A percentile compares a stretch with the other conserved stretches of the same genome.
Conservation (phyloP, 768 basidiomycete species). For the Inosperma sp. region DNA sequence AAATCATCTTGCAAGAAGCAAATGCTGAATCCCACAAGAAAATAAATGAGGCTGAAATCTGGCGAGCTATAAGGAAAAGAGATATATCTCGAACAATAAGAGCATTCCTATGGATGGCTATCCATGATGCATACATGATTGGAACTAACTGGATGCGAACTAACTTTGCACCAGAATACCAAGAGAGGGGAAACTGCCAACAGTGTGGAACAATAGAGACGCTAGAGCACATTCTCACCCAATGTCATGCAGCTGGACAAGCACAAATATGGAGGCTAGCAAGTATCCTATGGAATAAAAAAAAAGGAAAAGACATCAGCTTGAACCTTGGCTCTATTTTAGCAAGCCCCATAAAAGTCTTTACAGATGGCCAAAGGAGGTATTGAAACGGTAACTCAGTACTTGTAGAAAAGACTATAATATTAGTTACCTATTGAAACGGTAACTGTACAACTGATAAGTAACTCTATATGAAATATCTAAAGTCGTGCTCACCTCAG, state of each 20-base stretch:
- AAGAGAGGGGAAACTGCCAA: conserved; percentile 13
- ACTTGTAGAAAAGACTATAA: no score
- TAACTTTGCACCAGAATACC: conserved; percentile 4
- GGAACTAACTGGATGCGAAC: conserved; percentile 26
- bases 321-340: conserved; percentile 1
- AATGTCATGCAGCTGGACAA: conserved; percentile 24
- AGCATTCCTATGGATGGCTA: conserved; percentile 19
- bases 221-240: conserved; percentile 28
- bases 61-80: conserved; percentile 6
- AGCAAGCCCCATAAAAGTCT: not conserved
- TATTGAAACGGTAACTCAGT: no score
- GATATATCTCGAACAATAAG: conserved; percentile 7
- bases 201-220: conserved; percentile 20
- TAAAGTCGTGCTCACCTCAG: no score
- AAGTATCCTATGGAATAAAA: not conserved
- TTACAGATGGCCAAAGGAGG: not conserved
- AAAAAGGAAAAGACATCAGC: not conserved
- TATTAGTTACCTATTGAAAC: no score
- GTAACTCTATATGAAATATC: no score
- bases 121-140: conserved; percentile 20
- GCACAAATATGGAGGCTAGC: conserved; percentile 6
- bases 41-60: conserved; percentile 8
- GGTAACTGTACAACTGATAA: no score
- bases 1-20: not conserved
- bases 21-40: not conserved